Conservation (phyloP, 2,329 filamentous ascomycete species). For the Fusarium coffeatum region DNA sequence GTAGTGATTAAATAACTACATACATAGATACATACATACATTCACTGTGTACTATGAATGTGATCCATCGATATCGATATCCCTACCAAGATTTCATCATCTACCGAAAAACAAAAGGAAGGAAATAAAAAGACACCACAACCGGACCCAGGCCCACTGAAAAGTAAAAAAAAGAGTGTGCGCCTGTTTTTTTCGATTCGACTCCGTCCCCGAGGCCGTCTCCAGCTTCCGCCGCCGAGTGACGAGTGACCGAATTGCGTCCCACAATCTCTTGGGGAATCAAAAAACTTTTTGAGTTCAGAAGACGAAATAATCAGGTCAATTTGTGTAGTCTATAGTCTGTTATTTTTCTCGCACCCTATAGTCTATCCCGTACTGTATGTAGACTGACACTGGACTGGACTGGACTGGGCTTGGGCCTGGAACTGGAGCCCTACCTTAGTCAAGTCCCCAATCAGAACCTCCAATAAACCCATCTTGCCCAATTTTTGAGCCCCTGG, state of each 20-base stretch:
- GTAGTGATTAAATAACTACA: not conserved
- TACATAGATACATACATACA: too few species aligned
- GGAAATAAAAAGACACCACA: not conserved
- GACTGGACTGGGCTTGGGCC: constrained; percentile 9
- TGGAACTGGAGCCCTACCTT: constrained; percentile 42
- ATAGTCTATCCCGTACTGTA: not conserved
- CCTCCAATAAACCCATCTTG: constrained; percentile 28
- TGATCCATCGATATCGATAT: not conserved
- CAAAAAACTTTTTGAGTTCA: not conserved
- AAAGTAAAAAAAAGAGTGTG: constrained; percentile 20
- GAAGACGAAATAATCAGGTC: not conserved
- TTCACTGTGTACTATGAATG: not conserved
- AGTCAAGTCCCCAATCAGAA: constrained; percentile 39
- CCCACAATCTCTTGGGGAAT: constrained; percentile 30
- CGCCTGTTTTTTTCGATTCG: constrained; percentile 30
- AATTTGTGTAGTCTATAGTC: not conserved
- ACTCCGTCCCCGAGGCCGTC: constrained; percentile 40
- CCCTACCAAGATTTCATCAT: constrained; percentile 1
- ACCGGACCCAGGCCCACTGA: constrained; percentile 9
- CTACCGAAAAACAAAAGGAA: not conserved
- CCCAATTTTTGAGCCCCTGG: constrained; percentile 24
- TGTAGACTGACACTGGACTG: not conserved
- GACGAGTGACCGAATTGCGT: constrained; percentile 38
- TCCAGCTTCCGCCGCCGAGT: constrained; percentile 38
- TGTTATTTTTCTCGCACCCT: not conserved